Conservation (phyloP, 805 yeast genomes). For the Millerozyma miso region DNA sequence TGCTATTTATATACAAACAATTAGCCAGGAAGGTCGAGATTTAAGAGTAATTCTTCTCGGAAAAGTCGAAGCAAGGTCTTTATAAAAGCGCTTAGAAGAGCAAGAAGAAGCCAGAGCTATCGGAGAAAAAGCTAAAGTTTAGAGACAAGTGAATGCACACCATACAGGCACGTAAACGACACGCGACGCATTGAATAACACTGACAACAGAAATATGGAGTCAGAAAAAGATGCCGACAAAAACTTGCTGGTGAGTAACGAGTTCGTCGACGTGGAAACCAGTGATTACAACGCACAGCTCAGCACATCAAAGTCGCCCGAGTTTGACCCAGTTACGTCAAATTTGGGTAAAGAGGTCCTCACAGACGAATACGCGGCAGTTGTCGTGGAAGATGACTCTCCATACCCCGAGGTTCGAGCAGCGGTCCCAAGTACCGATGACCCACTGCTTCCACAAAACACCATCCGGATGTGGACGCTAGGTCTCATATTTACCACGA, state of each 20-base stretch:
- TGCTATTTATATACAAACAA: too few relatives aligned
- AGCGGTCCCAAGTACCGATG: constrained; percentile 51
- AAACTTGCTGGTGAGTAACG: not conserved
- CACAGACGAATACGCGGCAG: constrained; percentile 38
- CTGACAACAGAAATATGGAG: constrained; percentile 18
- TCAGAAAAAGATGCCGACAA: not conserved
- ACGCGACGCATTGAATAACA: too few relatives aligned
- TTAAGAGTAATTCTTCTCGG: too few relatives aligned
- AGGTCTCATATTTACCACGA: constrained; percentile 46
- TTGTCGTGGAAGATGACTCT: constrained; percentile 36
- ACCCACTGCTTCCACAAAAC: constrained; percentile 44
- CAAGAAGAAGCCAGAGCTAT: too few relatives aligned
- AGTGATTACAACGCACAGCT: not conserved
- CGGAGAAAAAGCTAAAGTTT: too few relatives aligned
- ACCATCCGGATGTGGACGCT: constrained; percentile 54
- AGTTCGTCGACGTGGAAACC: not conserved
- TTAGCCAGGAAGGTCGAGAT: too few relatives aligned
- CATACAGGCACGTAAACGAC: too few relatives aligned
- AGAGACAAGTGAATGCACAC: too few relatives aligned
- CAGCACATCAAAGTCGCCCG: constrained; percentile 20
- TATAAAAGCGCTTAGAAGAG: too few relatives aligned
- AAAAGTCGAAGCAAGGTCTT: too few relatives aligned
- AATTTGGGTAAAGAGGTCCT: constrained; percentile 17
- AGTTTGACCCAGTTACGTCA: constrained; percentile 31
- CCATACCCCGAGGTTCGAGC: constrained; percentile 70